Percentiles rank a stretch among this genome's conserved stretches.
phyloP scores from a whole-genome alignment of 805 yeast genomes.

The Wickerhamomyces bovis region DNA sequence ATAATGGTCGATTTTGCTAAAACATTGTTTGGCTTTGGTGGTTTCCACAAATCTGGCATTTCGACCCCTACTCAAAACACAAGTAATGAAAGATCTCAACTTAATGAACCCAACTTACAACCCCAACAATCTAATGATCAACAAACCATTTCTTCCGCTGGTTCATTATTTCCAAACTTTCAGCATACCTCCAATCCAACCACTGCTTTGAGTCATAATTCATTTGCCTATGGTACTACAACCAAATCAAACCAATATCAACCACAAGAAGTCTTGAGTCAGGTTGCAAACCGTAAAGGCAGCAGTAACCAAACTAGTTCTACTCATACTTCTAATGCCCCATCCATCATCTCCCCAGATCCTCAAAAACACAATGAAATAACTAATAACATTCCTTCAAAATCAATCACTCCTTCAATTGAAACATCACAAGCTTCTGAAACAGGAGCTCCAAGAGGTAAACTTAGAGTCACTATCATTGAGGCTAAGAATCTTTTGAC shows the following conservation, averaged over 20 bases:
- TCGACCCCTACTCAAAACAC: slow-evolving; percentile 2
- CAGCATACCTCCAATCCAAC: slow-evolving; percentile 56
- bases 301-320: slow-evolving; percentile 14
- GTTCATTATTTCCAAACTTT: slow-evolving; percentile 29
- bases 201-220: slow-evolving; percentile 56
- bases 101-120: slow-evolving; percentile 9
- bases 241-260: slow-evolving; percentile 31
- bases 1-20: slow-evolving; percentile 36
- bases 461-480: slow-evolving; percentile 69
- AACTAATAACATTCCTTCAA: slow-evolving; percentile 7
- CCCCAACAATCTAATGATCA: slow-evolving; percentile 7
- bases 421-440: slow-evolving; percentile 13
- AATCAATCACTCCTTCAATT: slow-evolving; percentile 13
- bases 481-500: slow-evolving; percentile 71
- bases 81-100: not conserved
- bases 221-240: slow-evolving; percentile 67
- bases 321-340: slow-evolving; percentile 14
- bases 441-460: slow-evolving; percentile 63
- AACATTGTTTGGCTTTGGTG: slow-evolving; percentile 32
- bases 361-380: slow-evolving; percentile 2
- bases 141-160: slow-evolving; percentile 5
- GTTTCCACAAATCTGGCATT: slow-evolving; percentile 16
- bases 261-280: slow-evolving; percentile 29
- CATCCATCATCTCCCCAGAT: slow-evolving; percentile 7
- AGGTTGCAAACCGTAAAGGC: slow-evolving; percentile 22